A percentile compares a stretch with the other conserved stretches of the same genome.
Evolutionary conservation across 1,284 basidiomycete species (phyloP).

Genomic region (Trichosporon ovoides): DNA sequence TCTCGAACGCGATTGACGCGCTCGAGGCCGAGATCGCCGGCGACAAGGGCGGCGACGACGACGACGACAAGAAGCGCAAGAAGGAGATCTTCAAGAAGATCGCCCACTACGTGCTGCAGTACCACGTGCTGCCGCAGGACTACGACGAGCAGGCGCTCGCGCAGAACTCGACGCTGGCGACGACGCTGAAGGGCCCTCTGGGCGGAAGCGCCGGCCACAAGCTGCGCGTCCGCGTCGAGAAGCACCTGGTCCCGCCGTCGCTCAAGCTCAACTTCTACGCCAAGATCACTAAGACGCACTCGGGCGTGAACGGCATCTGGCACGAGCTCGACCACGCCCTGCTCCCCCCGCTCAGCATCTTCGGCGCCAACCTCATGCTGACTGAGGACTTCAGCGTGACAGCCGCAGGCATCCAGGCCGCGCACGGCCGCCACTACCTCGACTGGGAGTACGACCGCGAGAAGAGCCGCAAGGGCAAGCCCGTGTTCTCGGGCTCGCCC

Average conservation of each 20-base stretch:
- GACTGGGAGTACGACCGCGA: slow-evolving; percentile 52
- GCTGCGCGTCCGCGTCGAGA: slow-evolving; percentile 57
- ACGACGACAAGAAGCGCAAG: slow-evolving; percentile 55
- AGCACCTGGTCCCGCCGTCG: slow-evolving; percentile 48
- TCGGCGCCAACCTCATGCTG: slow-evolving; percentile 58
- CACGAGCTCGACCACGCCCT: slow-evolving; percentile 61
- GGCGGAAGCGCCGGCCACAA: slow-evolving; percentile 56
- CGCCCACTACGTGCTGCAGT: slow-evolving; percentile 57
- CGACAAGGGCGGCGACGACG: slow-evolving; percentile 39
- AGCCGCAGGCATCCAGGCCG: slow-evolving; percentile 59
- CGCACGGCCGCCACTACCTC: slow-evolving; percentile 51
- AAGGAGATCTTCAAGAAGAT: slow-evolving; percentile 53
- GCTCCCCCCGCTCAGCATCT: slow-evolving; percentile 59
- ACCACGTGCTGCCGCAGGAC: slow-evolving; percentile 58
- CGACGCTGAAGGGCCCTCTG: slow-evolving; percentile 55
- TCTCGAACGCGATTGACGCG: slow-evolving; percentile 26
- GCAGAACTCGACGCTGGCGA: slow-evolving; percentile 59
- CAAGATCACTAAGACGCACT: slow-evolving; percentile 50
- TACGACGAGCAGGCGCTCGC: slow-evolving; percentile 52
- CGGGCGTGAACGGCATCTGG: slow-evolving; percentile 61
- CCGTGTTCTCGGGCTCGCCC: slow-evolving; percentile 52
- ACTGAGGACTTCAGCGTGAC: slow-evolving; percentile 57
- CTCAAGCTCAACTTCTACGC: slow-evolving; percentile 58
- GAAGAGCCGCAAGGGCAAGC: slow-evolving; percentile 45
- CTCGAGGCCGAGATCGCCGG: slow-evolving; percentile 25